phyloP scores from a whole-genome alignment of 495 filamentous ascomycete species.

The Hypoxylon fragiforme region DNA sequence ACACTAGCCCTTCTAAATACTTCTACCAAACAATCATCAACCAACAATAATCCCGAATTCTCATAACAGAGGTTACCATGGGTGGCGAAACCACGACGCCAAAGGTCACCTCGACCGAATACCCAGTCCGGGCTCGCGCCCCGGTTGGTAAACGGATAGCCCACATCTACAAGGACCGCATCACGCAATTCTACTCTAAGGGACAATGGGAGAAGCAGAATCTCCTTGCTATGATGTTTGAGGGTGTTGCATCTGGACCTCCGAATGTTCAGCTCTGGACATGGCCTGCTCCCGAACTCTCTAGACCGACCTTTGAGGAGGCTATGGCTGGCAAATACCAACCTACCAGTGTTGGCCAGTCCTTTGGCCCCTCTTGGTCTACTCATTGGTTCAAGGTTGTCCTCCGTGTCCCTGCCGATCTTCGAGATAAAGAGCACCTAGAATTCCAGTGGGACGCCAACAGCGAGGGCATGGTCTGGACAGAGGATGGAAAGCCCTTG shows the following conservation, averaged over 20 bases:
- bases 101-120: conserved; percentile 40
- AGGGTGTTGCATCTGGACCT: conserved; percentile 69
- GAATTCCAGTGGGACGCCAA: conserved; percentile 96
- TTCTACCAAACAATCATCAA: too few species aligned
- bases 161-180: conserved; percentile 82
- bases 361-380: conserved; percentile 93
- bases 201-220: conserved; percentile 84
- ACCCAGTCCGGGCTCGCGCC: conserved; percentile 50
- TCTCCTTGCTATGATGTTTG: conserved; percentile 75
- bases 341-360: conserved; percentile 71
- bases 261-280: conserved; percentile 83
- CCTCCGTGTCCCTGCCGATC: conserved; percentile 72
- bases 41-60: neutral
- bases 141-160: conserved; percentile 81
- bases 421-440: conserved; percentile 72
- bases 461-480: conserved; percentile 91
- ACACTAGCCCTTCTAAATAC: too few species aligned
- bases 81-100: conserved; percentile 44
- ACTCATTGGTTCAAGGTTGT: conserved; percentile 96
- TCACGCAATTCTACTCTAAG: conserved; percentile 73
- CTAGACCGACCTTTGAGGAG: conserved; percentile 86
- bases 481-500: conserved; percentile 80
- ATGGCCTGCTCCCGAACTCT: conserved; percentile 78
- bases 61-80: conserved; percentile 32
- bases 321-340: conserved; percentile 80